A percentile compares a stretch with the other conserved stretches of the same genome.
Evolutionary conservation across 768 basidiomycete genomes (phyloP).

Genomic region (Mycena indigotica): DNA sequence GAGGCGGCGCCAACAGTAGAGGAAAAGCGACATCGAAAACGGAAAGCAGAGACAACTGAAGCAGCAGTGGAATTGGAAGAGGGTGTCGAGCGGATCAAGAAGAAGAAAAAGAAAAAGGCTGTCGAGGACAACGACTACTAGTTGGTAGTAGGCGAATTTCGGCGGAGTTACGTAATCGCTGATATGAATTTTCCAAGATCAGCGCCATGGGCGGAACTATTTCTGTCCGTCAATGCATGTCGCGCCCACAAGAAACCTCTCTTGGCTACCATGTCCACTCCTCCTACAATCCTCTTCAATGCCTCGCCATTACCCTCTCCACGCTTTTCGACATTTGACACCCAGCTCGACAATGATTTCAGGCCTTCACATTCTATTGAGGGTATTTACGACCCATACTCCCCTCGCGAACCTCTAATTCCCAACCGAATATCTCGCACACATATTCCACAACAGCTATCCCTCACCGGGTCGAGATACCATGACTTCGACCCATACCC

Average conservation of each 20-base stretch:
- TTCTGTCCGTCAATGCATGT: constrained; percentile 10
- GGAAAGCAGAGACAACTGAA: constrained; percentile 41
- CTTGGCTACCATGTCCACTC: neutral
- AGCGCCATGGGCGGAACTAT: too few species aligned
- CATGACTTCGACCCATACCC: constrained; percentile 6
- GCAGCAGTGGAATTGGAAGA: constrained; percentile 29
- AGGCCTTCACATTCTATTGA: neutral
- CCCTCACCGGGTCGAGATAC: constrained; percentile 3
- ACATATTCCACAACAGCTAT: neutral
- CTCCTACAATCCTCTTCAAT: constrained; percentile 1
- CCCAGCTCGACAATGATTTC: neutral
- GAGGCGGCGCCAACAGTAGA: constrained; percentile 70
- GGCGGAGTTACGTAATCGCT: too few species aligned
- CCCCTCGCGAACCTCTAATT: constrained; percentile 4
- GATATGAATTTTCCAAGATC: too few species aligned
- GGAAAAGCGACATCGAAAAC: constrained; percentile 68
- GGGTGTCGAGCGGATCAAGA: constrained; percentile 29
- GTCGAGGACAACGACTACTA: constrained; percentile 30
- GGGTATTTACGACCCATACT: constrained; percentile 12
- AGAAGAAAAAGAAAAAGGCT: constrained; percentile 24
- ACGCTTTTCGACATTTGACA: neutral
- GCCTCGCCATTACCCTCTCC: neutral
- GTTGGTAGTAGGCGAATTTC: constrained; percentile 4
- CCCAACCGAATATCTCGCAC: neutral
- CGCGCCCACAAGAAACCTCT: neutral